Base-by-base conservation (phyloP, 2,329 filamentous ascomycete genomes). In the Diaporthe citrichinensis region DNA sequence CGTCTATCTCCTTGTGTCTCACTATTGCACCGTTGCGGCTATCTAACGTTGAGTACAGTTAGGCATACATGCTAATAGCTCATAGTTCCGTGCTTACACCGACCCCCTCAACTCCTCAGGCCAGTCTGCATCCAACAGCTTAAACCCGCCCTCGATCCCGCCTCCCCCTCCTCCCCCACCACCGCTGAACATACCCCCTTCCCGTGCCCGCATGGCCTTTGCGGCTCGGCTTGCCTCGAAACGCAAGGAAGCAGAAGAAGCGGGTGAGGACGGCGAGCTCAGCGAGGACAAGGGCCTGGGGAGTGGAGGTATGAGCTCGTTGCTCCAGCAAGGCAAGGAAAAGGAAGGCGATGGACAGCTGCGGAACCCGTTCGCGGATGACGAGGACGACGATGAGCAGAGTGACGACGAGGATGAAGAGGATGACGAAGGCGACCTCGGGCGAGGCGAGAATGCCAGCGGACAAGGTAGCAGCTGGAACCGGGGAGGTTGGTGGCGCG, bases 171-270 rank as follows among this genome's bases (percentile, higher is more conserved):
- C 91, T 1, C 93, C 93, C n/a, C 94, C 92, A 31, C 93, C 94
- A 44, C 95, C 95, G 17, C 88, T 98, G 80, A 97, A 96, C 82
- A 92, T 96, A 49, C 93, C 94, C 0, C 96, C 96, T 2, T 97
- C 95, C 10, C 92, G 96, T 71, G 96, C 96, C 10, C 92, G 96
- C 69, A 89, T 95, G 73, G 95, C 98, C 83, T 90, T 98, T n/a
- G 96, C 95, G n/a, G 94, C 94, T 17, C 92, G 96, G 17, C 89
- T 98, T 80, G 91, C 94, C 2, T 94, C 95, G 78, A 93, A 94
- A 83, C 91, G 91, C 78, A 87, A 84, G 61, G 71, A 73, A 36
- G 85, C 86, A 31, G 85, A 88, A 10, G 87, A 87, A 34, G 84
- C 84, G 34, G 84, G 84, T 3, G 83, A 84, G 8, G 86, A 86